Evolutionary conservation across 805 yeast genomes (phyloP), one percentile per base, ranked within the genome.

Genomic region (Saccharomycopsis amapae): DNA sequence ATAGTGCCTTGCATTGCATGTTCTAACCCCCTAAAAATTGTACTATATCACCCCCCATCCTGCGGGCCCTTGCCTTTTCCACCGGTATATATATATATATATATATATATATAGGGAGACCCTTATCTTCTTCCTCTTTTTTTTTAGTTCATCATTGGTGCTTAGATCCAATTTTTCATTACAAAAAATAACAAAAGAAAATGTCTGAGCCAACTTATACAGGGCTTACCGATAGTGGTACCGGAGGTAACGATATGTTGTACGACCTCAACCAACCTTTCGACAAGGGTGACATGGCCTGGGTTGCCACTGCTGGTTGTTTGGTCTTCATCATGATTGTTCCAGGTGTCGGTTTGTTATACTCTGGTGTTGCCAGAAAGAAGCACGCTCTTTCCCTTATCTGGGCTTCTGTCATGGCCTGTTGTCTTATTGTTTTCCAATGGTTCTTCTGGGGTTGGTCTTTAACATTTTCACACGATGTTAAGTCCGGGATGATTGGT

Each of bases 371-470:
- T 52, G 81, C 96, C 13, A 79, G 98, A 65, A 90, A 90, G 65
- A 86, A 89, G 65, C 97, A 93, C 58, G 96, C 97, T n/a, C 69
- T 93, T 45, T 85, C 97, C 5, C 71, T 93, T 43, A 68, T 93
- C 43, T 93, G 97, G 97, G 93, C 96, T 20, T 81, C 96, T 5
- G 68, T 93, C 61, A 88, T 87, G 85, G 87, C 94, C 18, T 79
- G 79, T 18, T 80, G 93, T 55, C 69, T 90, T 26, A 79, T 88
- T 5, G 67, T 84, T 1, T 87, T 93, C 76, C 96, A 93, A 64
- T 90, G 98, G 97, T 93, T 88, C 66, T 89, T 88, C 71, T 88
- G 97, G 96, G 98, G 97, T 52, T 90, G 85, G 66, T 85, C 97
- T 12, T 73, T 93, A 48, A 81, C 87, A 17, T 90, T 90, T 62